Percentiles rank a stretch among this genome's conserved stretches.
Conservation (phyloP, 208 protist species). For the Trypanosoma grayi region DNA sequence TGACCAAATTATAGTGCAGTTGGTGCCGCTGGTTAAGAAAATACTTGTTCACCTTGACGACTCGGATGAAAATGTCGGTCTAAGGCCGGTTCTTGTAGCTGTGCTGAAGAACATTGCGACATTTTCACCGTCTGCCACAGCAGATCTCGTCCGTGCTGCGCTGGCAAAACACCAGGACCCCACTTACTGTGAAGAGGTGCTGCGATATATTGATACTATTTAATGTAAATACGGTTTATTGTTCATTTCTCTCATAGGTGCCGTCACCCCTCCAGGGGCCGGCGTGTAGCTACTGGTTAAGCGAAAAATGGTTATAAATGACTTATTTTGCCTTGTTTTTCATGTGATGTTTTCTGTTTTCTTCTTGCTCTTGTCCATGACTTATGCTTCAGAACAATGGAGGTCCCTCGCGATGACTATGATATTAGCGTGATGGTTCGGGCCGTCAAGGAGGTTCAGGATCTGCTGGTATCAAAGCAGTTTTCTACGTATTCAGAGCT, state of each 20-base stretch:
- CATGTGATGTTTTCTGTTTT: not conserved
- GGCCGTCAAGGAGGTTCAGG: conserved; percentile 66
- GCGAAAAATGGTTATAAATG: not conserved
- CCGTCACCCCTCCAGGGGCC: no score
- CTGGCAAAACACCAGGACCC: conserved; percentile 48
- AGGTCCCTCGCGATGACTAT: conserved; percentile 77
- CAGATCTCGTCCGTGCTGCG: conserved; percentile 47
- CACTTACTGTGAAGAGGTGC: conserved; percentile 41
- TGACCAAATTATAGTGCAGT: conserved; percentile 60
- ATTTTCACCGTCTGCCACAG: conserved; percentile 57
- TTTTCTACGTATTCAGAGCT: conserved; percentile 82
- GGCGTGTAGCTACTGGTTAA: no score
- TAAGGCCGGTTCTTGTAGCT: conserved; percentile 39
- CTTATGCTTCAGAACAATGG: conserved; percentile 33
- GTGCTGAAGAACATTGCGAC: conserved; percentile 49
- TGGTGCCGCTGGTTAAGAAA: conserved; percentile 69
- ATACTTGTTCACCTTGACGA: conserved; percentile 86
- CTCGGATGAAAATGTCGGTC: conserved; percentile 58
- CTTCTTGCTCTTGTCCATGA: not conserved
- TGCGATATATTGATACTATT: conserved; percentile 40
- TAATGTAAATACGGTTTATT: conserved; percentile 19
- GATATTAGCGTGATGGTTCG: conserved; percentile 73
- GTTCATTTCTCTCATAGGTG: not conserved
- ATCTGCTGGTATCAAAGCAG: conserved; percentile 42
- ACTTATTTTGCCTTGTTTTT: not conserved